Conservation (phyloP, 2,329 filamentous ascomycete species). For the Monosporascus sp. region DNA sequence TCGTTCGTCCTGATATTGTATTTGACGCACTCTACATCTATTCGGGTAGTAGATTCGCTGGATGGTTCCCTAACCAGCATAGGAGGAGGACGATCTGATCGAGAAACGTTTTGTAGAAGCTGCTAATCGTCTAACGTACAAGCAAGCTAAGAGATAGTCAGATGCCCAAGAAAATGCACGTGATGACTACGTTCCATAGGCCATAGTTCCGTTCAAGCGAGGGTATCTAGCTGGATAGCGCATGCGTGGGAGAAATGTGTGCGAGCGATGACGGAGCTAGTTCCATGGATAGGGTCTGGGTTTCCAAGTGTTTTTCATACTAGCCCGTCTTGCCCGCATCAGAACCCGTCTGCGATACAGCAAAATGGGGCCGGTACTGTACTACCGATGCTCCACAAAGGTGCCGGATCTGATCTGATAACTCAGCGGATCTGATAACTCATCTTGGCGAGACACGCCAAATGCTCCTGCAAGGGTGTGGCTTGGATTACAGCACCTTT, state of each 20-base stretch:
- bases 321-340: background rate
- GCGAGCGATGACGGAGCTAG: background rate
- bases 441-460: slow-evolving; percentile 11
- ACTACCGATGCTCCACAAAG: slow-evolving; percentile 10
- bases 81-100: background rate
- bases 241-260: no score
- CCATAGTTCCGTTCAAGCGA: background rate
- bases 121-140: no score
- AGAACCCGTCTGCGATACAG: slow-evolving; percentile 12
- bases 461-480: slow-evolving; percentile 4
- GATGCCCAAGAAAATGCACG: no score
- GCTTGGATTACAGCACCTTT: background rate
- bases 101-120: no score
- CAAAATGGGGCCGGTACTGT: slow-evolving; percentile 11
- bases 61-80: background rate
- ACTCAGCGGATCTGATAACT: slow-evolving; percentile 26
- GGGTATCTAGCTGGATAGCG: no score
- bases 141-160: no score
- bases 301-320: background rate
- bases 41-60: background rate
- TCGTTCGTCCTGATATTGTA: background rate
- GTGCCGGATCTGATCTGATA: slow-evolving; percentile 27
- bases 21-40: background rate
- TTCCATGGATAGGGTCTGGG: background rate
- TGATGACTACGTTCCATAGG: no score